Evolutionary conservation across 441 rosid species (phyloP).

Genomic region (Populus hybrid): DNA sequence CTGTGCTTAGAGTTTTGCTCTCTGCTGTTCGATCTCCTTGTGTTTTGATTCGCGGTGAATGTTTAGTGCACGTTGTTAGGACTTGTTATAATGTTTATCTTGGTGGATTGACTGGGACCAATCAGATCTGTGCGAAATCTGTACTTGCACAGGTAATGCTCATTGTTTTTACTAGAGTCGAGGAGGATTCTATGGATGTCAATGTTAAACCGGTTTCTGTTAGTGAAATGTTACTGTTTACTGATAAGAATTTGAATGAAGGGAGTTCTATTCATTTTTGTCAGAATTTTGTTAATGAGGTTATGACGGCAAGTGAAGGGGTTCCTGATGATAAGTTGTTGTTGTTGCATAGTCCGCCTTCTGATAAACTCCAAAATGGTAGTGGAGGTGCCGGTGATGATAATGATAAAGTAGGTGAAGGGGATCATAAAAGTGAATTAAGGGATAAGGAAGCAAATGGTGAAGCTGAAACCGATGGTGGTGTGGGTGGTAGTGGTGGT

Average conservation of each 20-base stretch:
- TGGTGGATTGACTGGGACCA: constrained; percentile 75
- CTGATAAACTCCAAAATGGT: constrained; percentile 29
- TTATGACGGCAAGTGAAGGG: constrained; percentile 60
- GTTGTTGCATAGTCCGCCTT: constrained; percentile 8
- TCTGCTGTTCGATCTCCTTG: too few relatives aligned
- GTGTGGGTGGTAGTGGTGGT: constrained; percentile 20
- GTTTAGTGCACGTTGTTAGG: constrained; percentile 65
- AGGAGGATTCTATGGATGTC: constrained; percentile 63
- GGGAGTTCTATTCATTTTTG: constrained; percentile 76
- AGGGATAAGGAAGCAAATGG: background rate
- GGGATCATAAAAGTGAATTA: background rate
- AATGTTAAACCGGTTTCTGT: constrained; percentile 55
- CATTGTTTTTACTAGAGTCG: constrained; percentile 70
- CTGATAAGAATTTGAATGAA: constrained; percentile 85
- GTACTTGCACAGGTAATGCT: constrained; percentile 85
- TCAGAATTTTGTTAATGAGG: constrained; percentile 75
- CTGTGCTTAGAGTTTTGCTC: too few relatives aligned
- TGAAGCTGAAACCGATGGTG: constrained; percentile 9
- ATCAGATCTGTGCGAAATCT: constrained; percentile 94
- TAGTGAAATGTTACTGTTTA: constrained; percentile 64
- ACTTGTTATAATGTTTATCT: constrained; percentile 94
- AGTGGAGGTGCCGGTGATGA: background rate
- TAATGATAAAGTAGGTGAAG: background rate
- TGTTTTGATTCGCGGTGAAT: too few relatives aligned
- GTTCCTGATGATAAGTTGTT: constrained; percentile 36